Conservation (phyloP, 148 eudicot genomes). For the Pouteria glomerata region DNA sequence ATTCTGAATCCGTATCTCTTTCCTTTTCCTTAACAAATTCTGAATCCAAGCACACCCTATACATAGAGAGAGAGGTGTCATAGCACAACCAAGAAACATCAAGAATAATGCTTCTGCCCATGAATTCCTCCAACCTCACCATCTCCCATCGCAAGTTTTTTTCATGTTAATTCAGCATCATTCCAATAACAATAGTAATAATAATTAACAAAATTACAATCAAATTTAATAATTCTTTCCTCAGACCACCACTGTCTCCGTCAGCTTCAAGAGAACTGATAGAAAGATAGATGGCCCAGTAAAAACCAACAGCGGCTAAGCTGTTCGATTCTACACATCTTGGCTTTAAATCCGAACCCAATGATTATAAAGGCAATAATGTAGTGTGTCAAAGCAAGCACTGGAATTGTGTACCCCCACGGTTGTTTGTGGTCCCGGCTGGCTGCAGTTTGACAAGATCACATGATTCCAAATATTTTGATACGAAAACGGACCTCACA, state of each 20-base stretch:
- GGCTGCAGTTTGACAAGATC: background rate
- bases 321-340: background rate
- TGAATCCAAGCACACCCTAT: no score
- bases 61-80: no score
- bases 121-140: no score
- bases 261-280: background rate
- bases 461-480: background rate
- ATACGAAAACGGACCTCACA: background rate
- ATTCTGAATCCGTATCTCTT: no score
- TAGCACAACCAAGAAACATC: no score
- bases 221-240: background rate
- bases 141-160: no score
- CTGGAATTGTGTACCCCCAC: background rate
- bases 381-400: background rate
- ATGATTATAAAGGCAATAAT: background rate
- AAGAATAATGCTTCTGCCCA: no score
- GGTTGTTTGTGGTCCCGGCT: conserved; percentile 2
- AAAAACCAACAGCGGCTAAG: background rate
- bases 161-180: no score
- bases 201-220: no score
- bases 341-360: background rate
- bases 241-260: conserved; percentile 5
- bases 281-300: background rate
- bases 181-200: no score
- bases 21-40: no score